Evolutionary conservation across 345 rosid genomes (phyloP), one percentile per base, ranked within the genome.

Genomic region (Heritiera fomes): DNA sequence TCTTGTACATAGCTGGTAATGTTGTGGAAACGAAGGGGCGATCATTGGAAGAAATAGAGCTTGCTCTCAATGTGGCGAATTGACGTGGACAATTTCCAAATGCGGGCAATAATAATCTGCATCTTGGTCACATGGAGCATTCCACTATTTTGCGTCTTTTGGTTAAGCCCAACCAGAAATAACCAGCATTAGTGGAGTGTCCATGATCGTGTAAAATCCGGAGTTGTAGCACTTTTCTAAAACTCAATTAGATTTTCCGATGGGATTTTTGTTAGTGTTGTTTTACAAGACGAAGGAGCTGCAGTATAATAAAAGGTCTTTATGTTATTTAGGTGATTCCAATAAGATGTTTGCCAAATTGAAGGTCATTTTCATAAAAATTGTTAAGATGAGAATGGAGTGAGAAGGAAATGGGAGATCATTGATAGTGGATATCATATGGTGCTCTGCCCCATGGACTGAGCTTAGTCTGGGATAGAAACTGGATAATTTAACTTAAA

Each of bases 1-100:
- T 93, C 64, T 58, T 92, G 80, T 94, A 94, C 91, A 87, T 96
- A 85, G 86, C 89, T 11, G 86, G 89, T 62, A 91, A 93, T 46
- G 93, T 96, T 0, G 95, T 96, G 8, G 99, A 96, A 82, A 96
- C 99, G 1, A 96, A 96, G 89, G 99, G 99, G 59, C 84, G 97
- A 28, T 96, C 99, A 23, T 83, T 96, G 78, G 99, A 94, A 85
- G 98, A 96, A 80, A 94, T 96, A 67, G 99, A 96, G 88, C 94
- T 83, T 5, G 98, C 94, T 62, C 93, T 96, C 50, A 91, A 78
- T 66, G 84, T 90, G 0, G 78, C 84, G 23, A 60, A 63, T 65
- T 91, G 86, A 89, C 50, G 40, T 43, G 6, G 61, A 45, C 40
- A 15, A 9, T 13, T 30, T 3, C 2, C 45, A 30, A 7, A 30